Conservation (phyloP, 805 yeast genomes). For the Teunomyces aglyptinius region DNA sequence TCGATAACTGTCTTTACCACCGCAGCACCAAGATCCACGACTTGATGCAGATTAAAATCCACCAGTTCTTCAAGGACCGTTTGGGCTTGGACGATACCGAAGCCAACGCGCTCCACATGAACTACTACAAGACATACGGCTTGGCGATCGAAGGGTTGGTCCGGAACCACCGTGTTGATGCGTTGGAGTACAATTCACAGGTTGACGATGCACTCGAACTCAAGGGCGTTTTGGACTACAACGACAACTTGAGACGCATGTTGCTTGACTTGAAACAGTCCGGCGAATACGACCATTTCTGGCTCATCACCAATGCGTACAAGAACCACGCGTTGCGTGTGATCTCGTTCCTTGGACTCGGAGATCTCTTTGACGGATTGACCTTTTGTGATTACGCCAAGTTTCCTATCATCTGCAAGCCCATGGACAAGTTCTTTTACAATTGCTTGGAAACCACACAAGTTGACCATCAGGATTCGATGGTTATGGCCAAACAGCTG, state of each 20-base stretch:
- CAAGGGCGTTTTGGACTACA: conserved; percentile 70
- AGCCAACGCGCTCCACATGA: conserved; percentile 67
- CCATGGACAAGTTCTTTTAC: conserved; percentile 69
- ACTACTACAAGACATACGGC: conserved; percentile 85
- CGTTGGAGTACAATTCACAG: conserved; percentile 78
- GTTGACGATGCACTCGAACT: conserved; percentile 94
- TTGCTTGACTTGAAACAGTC: conserved; percentile 42
- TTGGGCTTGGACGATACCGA: conserved; percentile 65
- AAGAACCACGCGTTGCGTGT: conserved; percentile 85
- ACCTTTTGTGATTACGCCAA: conserved; percentile 84
- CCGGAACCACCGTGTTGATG: conserved; percentile 69
- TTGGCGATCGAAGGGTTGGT: conserved; percentile 89
- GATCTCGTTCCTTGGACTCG: conserved; percentile 74
- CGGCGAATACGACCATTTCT: conserved; percentile 63
- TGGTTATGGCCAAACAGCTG: conserved; percentile 48
- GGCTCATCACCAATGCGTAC: conserved; percentile 96
- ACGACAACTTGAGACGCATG: conserved; percentile 51
- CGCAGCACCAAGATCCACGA: conserved; percentile 76
- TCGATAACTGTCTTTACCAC: conserved; percentile 87
- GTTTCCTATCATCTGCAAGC: conserved; percentile 79
- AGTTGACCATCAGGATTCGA: conserved; percentile 32
- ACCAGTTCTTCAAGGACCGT: conserved; percentile 68
- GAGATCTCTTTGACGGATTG: conserved; percentile 92
- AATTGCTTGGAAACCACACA: conserved; percentile 67
- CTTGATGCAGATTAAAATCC: conserved; percentile 84